These are phyloP conservation scores for Tolypocladium ovalisporum DNA, from an alignment of 2,329 filamentous ascomycete genomes.

Conservation along the genomic window DNA sequence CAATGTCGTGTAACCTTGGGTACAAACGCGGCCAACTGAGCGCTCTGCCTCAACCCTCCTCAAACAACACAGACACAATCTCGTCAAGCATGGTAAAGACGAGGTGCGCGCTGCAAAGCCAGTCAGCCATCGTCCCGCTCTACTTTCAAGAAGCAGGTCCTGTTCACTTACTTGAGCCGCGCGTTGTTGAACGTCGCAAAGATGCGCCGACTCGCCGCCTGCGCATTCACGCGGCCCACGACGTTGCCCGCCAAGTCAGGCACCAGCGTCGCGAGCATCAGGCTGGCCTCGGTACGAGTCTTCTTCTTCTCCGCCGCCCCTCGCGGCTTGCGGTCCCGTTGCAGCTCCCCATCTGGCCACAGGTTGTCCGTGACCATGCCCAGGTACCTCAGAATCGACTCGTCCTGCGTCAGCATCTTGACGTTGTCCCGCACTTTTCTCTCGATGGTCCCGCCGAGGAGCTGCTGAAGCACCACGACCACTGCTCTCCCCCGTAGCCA, in stretches of 20 bases:
- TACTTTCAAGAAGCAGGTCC: neutral
- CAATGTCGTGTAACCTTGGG: neutral
- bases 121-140: slow-evolving; percentile 6
- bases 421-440: slow-evolving; percentile 85
- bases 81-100: slow-evolving; percentile 64
- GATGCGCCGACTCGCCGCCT: slow-evolving; percentile 77
- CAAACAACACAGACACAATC: slow-evolving; percentile 54
- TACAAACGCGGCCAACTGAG: neutral
- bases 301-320: slow-evolving; percentile 64
- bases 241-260: slow-evolving; percentile 89
- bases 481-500: slow-evolving; percentile 94
- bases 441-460: slow-evolving; percentile 92
- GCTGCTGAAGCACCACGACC: slow-evolving; percentile 89
- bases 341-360: slow-evolving; percentile 63
- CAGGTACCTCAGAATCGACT: slow-evolving; percentile 67
- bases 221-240: slow-evolving; percentile 83
- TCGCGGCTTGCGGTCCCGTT: slow-evolving; percentile 41
- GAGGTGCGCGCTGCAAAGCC: slow-evolving; percentile 48
- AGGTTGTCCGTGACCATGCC: slow-evolving; percentile 61
- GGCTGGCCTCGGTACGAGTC: slow-evolving; percentile 74
- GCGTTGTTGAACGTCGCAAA: slow-evolving; percentile 89
- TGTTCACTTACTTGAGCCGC: slow-evolving; percentile 63
- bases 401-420: slow-evolving; percentile 62
- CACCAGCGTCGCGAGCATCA: slow-evolving; percentile 80
- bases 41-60: slow-evolving; percentile 14